phyloP scores from a whole-genome alignment of 805 yeast genomes.

The Yamadazyma scolyti region DNA sequence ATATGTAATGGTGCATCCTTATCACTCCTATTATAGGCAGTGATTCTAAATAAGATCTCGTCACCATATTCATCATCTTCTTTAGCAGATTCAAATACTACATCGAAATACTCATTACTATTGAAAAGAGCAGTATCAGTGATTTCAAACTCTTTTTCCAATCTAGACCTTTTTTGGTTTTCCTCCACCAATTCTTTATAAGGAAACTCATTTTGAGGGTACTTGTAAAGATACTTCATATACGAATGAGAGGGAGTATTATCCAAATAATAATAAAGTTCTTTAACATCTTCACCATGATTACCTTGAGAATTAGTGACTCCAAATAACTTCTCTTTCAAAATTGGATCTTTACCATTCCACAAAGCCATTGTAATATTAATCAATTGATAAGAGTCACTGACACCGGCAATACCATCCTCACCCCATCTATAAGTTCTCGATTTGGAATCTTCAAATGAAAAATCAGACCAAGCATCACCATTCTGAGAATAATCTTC shows the following conservation, averaged over 20 bases:
- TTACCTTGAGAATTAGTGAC: conserved; percentile 91
- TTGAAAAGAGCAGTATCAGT: conserved; percentile 76
- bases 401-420: conserved; percentile 88
- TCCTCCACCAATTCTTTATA: conserved; percentile 69
- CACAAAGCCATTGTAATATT: conserved; percentile 83
- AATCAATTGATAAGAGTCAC: conserved; percentile 75
- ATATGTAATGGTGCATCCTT: conserved; percentile 87
- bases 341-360: conserved; percentile 83
- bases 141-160: conserved; percentile 75
- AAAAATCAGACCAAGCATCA: conserved; percentile 87
- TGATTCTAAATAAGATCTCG: conserved; percentile 75
- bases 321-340: conserved; percentile 86
- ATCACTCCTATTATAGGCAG: conserved; percentile 81
- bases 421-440: conserved; percentile 94
- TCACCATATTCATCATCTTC: conserved; percentile 77
- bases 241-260: conserved; percentile 92
- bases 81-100: conserved; percentile 87
- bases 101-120: conserved; percentile 77
- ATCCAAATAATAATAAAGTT: conserved; percentile 78
- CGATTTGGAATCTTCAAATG: conserved; percentile 78
- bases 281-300: conserved; percentile 95
- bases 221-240: conserved; percentile 87
- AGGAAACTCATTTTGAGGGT: conserved; percentile 85
- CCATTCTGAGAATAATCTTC: conserved; percentile 87
- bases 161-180: conserved; percentile 61